phyloP scores from a whole-genome alignment of 495 filamentous ascomycete species.

The Penicillium lagena region DNA sequence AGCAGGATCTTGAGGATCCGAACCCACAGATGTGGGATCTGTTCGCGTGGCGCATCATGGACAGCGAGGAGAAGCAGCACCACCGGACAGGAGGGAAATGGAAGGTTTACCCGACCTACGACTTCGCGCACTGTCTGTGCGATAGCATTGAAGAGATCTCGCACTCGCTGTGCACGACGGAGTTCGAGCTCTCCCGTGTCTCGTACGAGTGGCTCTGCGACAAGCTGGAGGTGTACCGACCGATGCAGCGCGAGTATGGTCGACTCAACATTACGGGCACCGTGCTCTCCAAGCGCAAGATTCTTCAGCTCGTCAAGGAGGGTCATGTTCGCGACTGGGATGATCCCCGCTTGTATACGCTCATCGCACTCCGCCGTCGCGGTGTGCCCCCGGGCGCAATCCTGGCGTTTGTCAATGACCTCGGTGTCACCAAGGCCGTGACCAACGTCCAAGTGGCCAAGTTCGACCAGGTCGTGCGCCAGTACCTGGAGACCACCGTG shows the following conservation, averaged over 20 bases:
- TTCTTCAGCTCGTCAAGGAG: conserved; percentile 67
- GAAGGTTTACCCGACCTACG: conserved; percentile 87
- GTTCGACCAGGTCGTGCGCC: conserved; percentile 73
- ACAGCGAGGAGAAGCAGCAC: conserved; percentile 46
- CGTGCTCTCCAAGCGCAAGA: conserved; percentile 76
- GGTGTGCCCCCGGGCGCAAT: conserved; percentile 85
- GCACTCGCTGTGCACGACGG: conserved; percentile 83
- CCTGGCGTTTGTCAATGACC: conserved; percentile 78
- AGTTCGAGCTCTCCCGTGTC: conserved; percentile 68
- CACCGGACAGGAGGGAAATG: conserved; percentile 68
- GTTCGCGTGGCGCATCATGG: conserved; percentile 73
- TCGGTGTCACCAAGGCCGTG: conserved; percentile 74
- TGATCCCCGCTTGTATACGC: conserved; percentile 81
- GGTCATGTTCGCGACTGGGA: conserved; percentile 78
- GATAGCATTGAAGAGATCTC: conserved; percentile 86
- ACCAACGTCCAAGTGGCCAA: conserved; percentile 65
- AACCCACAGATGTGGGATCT: conserved; percentile 68
- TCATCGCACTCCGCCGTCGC: conserved; percentile 76
- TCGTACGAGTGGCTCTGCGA: conserved; percentile 88
- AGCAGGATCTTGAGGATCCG: conserved; percentile 53
- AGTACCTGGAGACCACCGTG: conserved; percentile 76
- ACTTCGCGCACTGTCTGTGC: conserved; percentile 85
- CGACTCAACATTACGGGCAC: conserved; percentile 76
- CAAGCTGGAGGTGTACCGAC: conserved; percentile 67
- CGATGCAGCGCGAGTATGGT: conserved; percentile 78